Conservation (phyloP, 1,284 basidiomycete species). For the Pseudozyma hubeiensis region DNA sequence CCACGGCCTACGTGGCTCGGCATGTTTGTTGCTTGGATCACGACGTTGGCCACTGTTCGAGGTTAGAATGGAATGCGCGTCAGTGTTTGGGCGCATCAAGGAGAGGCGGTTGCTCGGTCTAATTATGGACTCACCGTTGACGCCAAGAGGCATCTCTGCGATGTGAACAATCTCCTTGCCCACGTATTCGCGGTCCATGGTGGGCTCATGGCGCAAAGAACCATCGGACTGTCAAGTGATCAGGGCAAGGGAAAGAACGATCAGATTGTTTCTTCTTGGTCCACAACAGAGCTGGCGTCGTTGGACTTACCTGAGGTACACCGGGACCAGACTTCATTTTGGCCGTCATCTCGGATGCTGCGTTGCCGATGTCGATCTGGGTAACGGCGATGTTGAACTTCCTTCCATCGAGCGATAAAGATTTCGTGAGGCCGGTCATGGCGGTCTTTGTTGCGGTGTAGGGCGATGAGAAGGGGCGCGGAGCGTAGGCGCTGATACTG, state of each 20-base stretch:
- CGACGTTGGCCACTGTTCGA: conserved; percentile 37
- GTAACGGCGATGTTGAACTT: conserved; percentile 53
- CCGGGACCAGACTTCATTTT: conserved; percentile 53
- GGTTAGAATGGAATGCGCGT: background rate
- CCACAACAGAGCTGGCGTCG: background rate
- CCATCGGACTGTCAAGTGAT: conserved; percentile 39
- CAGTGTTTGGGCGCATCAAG: background rate
- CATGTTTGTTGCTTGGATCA: conserved; percentile 56
- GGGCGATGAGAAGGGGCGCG: conserved; percentile 40
- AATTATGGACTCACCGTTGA: conserved; percentile 46
- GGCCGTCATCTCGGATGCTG: conserved; percentile 54
- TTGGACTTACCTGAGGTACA: conserved; percentile 36
- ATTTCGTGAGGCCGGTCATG: conserved; percentile 55
- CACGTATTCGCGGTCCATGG: conserved; percentile 53
- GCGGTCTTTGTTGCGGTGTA: conserved; percentile 61
- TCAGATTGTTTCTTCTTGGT: too few relatives aligned
- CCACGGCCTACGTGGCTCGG: conserved; percentile 56
- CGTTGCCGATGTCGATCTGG: conserved; percentile 61
- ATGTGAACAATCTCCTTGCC: conserved; percentile 54
- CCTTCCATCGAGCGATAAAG: conserved; percentile 54
- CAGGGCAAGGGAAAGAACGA: background rate
- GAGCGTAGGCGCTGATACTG: conserved; percentile 53
- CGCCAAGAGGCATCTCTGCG: conserved; percentile 54
- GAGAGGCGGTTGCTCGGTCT: background rate
- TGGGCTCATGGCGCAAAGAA: conserved; percentile 47